Evolutionary conservation across 2,329 filamentous ascomycete species (phyloP).

Genomic region (Talaromyces rugulosus): DNA sequence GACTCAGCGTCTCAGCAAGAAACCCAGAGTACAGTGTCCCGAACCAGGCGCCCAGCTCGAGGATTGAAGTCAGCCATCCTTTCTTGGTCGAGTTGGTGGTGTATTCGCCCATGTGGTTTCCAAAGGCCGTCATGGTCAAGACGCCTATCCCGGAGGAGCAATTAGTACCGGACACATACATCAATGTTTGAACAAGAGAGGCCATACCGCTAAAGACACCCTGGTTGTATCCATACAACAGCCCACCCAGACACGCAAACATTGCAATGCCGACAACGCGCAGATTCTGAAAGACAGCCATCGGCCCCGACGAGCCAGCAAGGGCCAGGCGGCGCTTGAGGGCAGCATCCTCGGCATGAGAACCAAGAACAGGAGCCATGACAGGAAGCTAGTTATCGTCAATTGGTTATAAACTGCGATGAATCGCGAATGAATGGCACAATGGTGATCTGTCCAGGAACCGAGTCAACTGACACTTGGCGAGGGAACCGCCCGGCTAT

Average conservation of each 20-base stretch:
- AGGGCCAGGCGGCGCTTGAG: slow-evolving; percentile 50
- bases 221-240: slow-evolving; percentile 27
- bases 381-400: neutral
- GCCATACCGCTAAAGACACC: slow-evolving; percentile 19
- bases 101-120: slow-evolving; percentile 20
- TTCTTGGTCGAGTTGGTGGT: slow-evolving; percentile 20
- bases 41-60: slow-evolving; percentile 75
- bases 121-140: slow-evolving; percentile 16
- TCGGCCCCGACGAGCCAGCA: slow-evolving; percentile 51
- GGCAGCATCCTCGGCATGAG: slow-evolving; percentile 45
- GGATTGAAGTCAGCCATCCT: slow-evolving; percentile 48
- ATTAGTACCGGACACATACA: neutral
- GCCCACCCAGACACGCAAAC: slow-evolving; percentile 60
- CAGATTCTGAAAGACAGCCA: slow-evolving; percentile 56
- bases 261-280: slow-evolving; percentile 58
- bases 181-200: neutral
- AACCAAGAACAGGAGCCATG: neutral
- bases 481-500: neutral
- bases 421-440: neutral
- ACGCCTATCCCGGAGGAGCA: slow-evolving; percentile 2
- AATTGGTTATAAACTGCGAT: neutral
- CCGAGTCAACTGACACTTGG: neutral
- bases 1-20: slow-evolving; percentile 64
- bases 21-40: slow-evolving; percentile 67
- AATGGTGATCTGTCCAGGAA: neutral